A percentile compares a stretch with the other conserved stretches of the same genome.
These are phyloP conservation scores for Aspergillus neoniger DNA, from an alignment of 2,329 filamentous ascomycete species.

Conservation along the genomic window DNA sequence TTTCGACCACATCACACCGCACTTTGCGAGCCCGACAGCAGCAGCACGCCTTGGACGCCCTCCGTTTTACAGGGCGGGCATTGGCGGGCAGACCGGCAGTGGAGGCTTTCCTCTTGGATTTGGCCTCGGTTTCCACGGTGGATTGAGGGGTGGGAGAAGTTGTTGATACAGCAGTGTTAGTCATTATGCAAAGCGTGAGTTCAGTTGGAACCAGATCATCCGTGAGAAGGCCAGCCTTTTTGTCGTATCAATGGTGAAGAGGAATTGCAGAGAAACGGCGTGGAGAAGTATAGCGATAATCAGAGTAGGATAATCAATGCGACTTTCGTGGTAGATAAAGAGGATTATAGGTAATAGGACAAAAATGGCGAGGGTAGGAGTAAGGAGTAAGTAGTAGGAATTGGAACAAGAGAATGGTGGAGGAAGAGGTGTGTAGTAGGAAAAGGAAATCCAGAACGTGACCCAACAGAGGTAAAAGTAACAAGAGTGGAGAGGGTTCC, in stretches of 20 bases:
- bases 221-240: slow-evolving; percentile 13
- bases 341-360: neutral
- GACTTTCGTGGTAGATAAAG: neutral
- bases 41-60: slow-evolving; percentile 88
- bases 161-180: slow-evolving; percentile 23
- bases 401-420: neutral
- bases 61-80: slow-evolving; percentile 69
- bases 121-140: slow-evolving; percentile 33
- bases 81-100: slow-evolving; percentile 56
- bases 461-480: slow-evolving; percentile 1
- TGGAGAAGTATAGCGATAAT: neutral
- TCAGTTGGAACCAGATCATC: slow-evolving; percentile 21
- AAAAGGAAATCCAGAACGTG: slow-evolving; percentile 5
- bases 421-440: neutral
- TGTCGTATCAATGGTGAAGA: neutral
- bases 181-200: slow-evolving; percentile 26
- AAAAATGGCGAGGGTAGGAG: slow-evolving; percentile 1
- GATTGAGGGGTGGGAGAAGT: slow-evolving; percentile 17
- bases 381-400: slow-evolving; percentile 6
- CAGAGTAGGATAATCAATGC: neutral
- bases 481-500: slow-evolving; percentile 30
- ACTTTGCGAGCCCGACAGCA: slow-evolving; percentile 89
- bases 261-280: neutral
- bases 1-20: slow-evolving; percentile 88
- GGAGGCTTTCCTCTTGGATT: slow-evolving; percentile 59